Base-by-base conservation (phyloP, 164 flowering plant species). In the Vitis rotundifolia region DNA sequence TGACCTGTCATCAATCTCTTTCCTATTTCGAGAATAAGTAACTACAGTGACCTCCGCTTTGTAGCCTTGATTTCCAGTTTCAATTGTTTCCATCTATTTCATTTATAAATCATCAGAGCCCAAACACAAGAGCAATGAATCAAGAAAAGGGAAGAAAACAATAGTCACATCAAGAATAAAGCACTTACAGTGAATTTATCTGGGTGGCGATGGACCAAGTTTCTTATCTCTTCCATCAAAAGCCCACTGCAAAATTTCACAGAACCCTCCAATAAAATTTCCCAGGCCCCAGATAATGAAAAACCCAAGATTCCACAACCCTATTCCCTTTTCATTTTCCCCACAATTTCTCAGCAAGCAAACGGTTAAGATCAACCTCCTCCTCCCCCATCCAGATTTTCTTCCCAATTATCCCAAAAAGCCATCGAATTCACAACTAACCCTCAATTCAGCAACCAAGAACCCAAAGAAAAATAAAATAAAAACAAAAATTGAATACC, bases 151-250 rank as follows among this genome's bases (percentile, higher is more conserved):
- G 61, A 31, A 59, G 12, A 29, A 53, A 47, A 54, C 16, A 50
- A 28, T 26, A 48, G 15, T 48, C 49, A 66, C 47, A 47, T 44
- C 66, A 28, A 16, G 59, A 19, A 22, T 3, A 58, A 15, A 47
- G 19, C 11, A 81, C 91, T 69, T 63, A 93, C 99, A 55, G 76
- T 80, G 68, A 96, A 82, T 71, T 80, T 86, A 31, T 87, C 85
- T 0, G 88, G 95, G 74, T 93, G 97, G 9, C 95, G 90, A 69
- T 85, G 82, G 26, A 91, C 98, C 82, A 96, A 80, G 8, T 76
- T 83, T 51, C 80, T 84, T 54, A 96, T 85, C 71, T 88, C 83
- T 68, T 83, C 83, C 79, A 86, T 76, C 78, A 96, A 82, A 78
- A 76, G 81, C 47, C 68, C 88, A 76, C 99, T 96, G 91, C 75